Percentiles rank a stretch among this genome's conserved stretches.
These are phyloP conservation scores for Euphorbia schlechtendalii DNA, from an alignment of 441 rosid genomes.

Conservation along the genomic window DNA sequence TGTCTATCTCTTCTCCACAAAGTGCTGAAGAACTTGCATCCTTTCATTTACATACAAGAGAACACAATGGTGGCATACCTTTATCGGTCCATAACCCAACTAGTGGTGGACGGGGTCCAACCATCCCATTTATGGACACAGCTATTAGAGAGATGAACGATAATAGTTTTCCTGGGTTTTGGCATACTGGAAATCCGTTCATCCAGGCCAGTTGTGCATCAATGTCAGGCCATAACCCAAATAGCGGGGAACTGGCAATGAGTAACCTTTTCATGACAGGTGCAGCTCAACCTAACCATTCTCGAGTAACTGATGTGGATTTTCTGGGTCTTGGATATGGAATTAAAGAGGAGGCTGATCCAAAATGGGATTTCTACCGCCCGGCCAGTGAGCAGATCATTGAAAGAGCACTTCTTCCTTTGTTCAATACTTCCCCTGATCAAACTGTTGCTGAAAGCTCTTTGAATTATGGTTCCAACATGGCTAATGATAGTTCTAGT, in stretches of 20 bases:
- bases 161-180: not conserved
- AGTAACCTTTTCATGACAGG: not conserved
- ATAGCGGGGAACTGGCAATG: not conserved
- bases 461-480: not conserved
- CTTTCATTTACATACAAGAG: not conserved
- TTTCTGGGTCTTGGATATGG: constrained; percentile 7
- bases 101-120: not conserved
- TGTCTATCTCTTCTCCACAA: not conserved
- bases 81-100: not conserved
- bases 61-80: not conserved
- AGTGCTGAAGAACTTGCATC: too few relatives aligned
- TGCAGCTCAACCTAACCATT: constrained; percentile 1
- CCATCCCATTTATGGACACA: constrained; percentile 1
- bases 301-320: too few relatives aligned
- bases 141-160: constrained; percentile 3
- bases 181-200: not conserved
- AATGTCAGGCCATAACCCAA: not conserved
- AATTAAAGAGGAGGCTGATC: not conserved
- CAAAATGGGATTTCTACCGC: not conserved
- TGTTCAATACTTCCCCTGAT: constrained; percentile 2
- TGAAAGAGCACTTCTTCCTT: constrained; percentile 1
- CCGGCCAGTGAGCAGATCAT: not conserved
- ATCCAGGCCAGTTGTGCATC: not conserved
- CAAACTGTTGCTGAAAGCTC: not conserved
- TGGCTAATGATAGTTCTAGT: constrained; percentile 5